Conservation (phyloP, 1,139 yeast genomes). For the Suhomyces bolitotheri region DNA sequence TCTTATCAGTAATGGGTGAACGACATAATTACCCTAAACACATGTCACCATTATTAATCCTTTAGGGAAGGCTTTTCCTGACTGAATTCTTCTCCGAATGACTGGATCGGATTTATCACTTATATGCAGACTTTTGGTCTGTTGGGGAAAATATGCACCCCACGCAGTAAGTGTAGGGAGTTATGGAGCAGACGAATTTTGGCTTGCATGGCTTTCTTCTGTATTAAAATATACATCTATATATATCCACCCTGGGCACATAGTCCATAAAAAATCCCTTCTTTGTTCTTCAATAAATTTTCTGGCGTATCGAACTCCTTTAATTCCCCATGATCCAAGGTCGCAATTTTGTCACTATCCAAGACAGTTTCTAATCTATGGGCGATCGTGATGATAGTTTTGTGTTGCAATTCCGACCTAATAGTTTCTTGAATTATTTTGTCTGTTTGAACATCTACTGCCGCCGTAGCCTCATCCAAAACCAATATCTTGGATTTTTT, state of each 20-base stretch:
- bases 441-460: slow-evolving; percentile 81
- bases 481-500: slow-evolving; percentile 60
- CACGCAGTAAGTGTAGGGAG: no score
- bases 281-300: slow-evolving; percentile 42
- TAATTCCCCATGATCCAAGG: slow-evolving; percentile 66
- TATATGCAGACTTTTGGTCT: no score
- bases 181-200: no score
- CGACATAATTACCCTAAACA: no score
- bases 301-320: slow-evolving; percentile 70
- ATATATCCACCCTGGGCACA: slow-evolving; percentile 51
- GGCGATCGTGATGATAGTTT: slow-evolving; percentile 78
- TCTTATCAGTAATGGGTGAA: no score
- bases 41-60: no score
- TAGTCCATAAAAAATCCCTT: slow-evolving; percentile 50
- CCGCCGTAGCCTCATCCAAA: slow-evolving; percentile 84
- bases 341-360: slow-evolving; percentile 73
- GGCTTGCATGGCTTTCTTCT: no score
- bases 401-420: slow-evolving; percentile 57
- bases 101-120: no score
- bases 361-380: slow-evolving; percentile 81
- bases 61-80: no score
- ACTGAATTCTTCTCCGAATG: no score
- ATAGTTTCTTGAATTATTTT: slow-evolving; percentile 73
- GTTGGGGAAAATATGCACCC: no score
- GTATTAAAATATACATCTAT: no score